Conservation (phyloP, 31 red algal genomes). For the Odonthalia washingtoniensis region DNA sequence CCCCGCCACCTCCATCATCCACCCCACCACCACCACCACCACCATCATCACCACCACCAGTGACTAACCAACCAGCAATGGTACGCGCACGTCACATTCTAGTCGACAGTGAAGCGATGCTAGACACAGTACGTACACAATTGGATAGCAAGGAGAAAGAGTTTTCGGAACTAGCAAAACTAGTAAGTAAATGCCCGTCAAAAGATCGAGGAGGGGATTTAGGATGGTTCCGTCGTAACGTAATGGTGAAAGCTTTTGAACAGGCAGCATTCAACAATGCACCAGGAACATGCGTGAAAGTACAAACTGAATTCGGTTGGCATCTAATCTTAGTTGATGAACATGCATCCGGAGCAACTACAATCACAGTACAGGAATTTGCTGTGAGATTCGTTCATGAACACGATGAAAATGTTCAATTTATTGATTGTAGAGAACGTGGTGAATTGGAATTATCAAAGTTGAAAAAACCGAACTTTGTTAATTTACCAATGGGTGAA, state of each 20-base stretch:
- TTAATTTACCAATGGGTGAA: constrained; percentile 85
- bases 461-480: constrained; percentile 46
- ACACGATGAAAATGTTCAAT: constrained; percentile 59
- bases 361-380: constrained; percentile 79
- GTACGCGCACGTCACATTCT: constrained; percentile 96
- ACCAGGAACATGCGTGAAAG: constrained; percentile 69
- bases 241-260: constrained; percentile 94
- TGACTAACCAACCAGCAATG: constrained; percentile 52
- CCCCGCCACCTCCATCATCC: too few species aligned
- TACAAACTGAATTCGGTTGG: constrained; percentile 91
- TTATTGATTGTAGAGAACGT: constrained; percentile 91
- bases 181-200: constrained; percentile 86
- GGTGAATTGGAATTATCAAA: constrained; percentile 73
- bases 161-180: constrained; percentile 80
- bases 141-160: constrained; percentile 57
- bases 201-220: constrained; percentile 86
- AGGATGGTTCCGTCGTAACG: constrained; percentile 92
- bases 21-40: neutral
- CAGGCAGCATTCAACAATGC: constrained; percentile 74
- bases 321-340: constrained; percentile 90
- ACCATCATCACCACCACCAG: neutral
- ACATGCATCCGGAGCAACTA: constrained; percentile 51
- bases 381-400: constrained; percentile 51
- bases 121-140: constrained; percentile 65
- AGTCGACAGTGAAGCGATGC: constrained; percentile 84